Percentiles rank a stretch among this genome's conserved stretches.
Evolutionary conservation across 1,284 basidiomycete genomes (phyloP).

Genomic region (Veloboletus limbatus): DNA sequence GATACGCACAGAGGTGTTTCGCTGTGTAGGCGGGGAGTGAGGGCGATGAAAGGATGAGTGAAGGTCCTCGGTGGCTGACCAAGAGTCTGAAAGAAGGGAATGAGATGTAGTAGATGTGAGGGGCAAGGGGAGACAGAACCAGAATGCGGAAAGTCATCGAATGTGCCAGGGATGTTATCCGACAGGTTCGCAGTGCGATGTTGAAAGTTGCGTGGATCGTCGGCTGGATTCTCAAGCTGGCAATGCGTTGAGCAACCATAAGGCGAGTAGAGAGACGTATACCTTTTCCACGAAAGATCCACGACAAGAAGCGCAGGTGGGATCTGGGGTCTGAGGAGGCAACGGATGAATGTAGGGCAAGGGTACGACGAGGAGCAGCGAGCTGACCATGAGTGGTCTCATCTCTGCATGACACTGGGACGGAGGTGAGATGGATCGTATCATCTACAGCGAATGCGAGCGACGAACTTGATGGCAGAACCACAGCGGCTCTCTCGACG

Average conservation of each 20-base stretch:
- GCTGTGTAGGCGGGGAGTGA: slow-evolving; percentile 20
- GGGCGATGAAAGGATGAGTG: slow-evolving; percentile 5
- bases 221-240: slow-evolving; percentile 67
- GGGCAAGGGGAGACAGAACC: background rate
- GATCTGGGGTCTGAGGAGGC: slow-evolving; percentile 56
- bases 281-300: slow-evolving; percentile 77
- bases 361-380: background rate
- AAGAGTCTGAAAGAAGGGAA: slow-evolving; percentile 28
- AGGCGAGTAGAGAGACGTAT: background rate
- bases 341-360: background rate
- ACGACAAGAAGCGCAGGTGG: slow-evolving; percentile 69
- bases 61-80: background rate
- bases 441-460: background rate
- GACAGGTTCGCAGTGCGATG: slow-evolving; percentile 27
- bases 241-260: background rate
- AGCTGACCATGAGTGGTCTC: slow-evolving; percentile 71
- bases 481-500: slow-evolving; percentile 69
- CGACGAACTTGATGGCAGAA: slow-evolving; percentile 67
- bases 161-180: slow-evolving; percentile 32
- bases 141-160: slow-evolving; percentile 44
- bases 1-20: slow-evolving; percentile 24
- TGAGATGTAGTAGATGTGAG: slow-evolving; percentile 21
- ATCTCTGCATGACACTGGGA: slow-evolving; percentile 73
- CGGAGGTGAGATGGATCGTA: slow-evolving; percentile 7
- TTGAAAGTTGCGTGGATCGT: slow-evolving; percentile 70